These are phyloP conservation scores for Chaetoceros tenuissimus DNA, from an alignment of 108 stramenopile genomes.

Conservation along the genomic window DNA sequence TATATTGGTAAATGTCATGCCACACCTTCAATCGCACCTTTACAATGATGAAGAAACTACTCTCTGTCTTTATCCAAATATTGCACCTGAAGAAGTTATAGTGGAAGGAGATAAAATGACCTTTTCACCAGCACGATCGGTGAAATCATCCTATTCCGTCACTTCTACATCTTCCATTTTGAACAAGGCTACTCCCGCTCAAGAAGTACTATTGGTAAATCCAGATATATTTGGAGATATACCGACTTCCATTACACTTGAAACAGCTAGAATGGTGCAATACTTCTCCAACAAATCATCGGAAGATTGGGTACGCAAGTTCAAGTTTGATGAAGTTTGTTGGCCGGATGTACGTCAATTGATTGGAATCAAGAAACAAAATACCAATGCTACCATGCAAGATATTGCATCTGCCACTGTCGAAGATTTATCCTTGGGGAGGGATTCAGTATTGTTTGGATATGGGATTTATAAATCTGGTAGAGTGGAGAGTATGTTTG, in stretches of 20 bases:
- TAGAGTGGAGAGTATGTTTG: background rate
- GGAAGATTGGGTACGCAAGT: constrained; percentile 48
- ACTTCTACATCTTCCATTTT: background rate
- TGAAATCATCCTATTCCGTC: background rate
- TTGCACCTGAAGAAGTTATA: background rate
- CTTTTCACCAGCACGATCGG: background rate
- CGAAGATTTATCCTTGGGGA: background rate
- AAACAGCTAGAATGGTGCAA: constrained; percentile 63
- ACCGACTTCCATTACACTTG: constrained; percentile 50
- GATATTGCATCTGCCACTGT: background rate
- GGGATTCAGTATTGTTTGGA: background rate
- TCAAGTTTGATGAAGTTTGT: constrained; percentile 41
- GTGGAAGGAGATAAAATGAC: background rate
- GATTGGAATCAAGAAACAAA: background rate
- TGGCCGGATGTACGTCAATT: constrained; percentile 21
- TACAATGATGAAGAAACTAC: background rate
- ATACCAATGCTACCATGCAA: background rate
- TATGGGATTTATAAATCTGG: background rate
- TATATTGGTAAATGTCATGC: background rate
- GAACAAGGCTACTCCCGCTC: background rate
- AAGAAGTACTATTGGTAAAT: constrained; percentile 65
- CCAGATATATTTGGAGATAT: constrained; percentile 69
- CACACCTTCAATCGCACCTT: background rate
- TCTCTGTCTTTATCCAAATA: background rate
- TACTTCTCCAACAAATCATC: constrained; percentile 34